Percentiles rank a stretch among this genome's conserved stretches.
Conservation (phyloP, 257 asterid species). For the Nicotiana otophora region DNA sequence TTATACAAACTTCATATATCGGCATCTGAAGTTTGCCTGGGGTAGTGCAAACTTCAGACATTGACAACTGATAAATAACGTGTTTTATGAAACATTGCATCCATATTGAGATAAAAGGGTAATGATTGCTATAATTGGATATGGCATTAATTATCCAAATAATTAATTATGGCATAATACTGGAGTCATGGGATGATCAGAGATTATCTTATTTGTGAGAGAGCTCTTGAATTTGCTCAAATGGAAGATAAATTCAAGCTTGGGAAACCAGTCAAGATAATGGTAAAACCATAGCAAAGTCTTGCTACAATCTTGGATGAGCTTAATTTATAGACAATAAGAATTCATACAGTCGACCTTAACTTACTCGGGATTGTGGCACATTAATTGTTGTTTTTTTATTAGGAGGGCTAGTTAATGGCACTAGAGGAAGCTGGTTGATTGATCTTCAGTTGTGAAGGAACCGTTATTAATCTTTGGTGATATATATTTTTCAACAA, state of each 20-base stretch:
- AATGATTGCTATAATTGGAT: no score
- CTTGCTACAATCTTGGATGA: constrained; percentile 9
- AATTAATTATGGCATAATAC: constrained; percentile 63
- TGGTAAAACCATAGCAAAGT: constrained; percentile 28
- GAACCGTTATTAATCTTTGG: neutral
- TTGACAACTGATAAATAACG: no score
- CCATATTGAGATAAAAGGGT: no score
- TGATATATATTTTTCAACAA: neutral
- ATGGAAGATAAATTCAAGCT: constrained; percentile 64
- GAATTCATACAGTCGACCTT: no score
- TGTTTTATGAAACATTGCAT: no score
- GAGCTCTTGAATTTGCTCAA: constrained; percentile 73
- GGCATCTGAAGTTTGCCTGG: no score
- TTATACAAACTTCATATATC: no score
- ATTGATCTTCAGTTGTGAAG: neutral
- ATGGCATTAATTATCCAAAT: no score
- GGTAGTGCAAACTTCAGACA: no score
- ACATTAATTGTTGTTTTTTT: no score
- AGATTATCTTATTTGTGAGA: constrained; percentile 74
- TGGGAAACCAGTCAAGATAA: constrained; percentile 81
- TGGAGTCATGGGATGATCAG: constrained; percentile 86
- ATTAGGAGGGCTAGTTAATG: neutral
- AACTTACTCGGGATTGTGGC: no score
- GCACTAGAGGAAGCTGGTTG: neutral
- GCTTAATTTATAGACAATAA: no score